Conservation (phyloP, 2,329 filamentous ascomycete genomes). For the Mariannaea sp. region DNA sequence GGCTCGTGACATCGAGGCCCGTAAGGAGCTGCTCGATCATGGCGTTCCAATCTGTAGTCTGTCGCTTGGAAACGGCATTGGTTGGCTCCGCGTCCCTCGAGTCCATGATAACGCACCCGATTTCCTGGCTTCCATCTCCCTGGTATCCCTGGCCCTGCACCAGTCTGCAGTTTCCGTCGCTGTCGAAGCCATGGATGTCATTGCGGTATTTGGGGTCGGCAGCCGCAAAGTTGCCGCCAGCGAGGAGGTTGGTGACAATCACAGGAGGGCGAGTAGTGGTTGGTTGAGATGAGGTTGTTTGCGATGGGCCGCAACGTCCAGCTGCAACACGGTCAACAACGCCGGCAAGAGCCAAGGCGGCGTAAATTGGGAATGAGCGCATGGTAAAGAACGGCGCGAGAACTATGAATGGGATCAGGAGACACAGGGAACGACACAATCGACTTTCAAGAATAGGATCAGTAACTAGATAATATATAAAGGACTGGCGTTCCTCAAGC, state of each 20-base stretch:
- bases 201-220: constrained; percentile 26
- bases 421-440: background rate
- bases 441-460: background rate
- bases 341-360: constrained; percentile 17
- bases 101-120: constrained; percentile 26
- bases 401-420: constrained; percentile 1
- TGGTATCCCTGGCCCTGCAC: constrained; percentile 25
- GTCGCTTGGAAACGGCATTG: background rate
- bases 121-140: constrained; percentile 22
- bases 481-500: too few species aligned
- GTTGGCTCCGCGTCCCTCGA: background rate
- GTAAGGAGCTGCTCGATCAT: constrained; percentile 28
- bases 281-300: background rate
- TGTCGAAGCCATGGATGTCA: constrained; percentile 30
- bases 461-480: constrained; percentile 5
- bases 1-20: constrained; percentile 17
- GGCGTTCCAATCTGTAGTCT: constrained; percentile 13
- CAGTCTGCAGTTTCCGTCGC: constrained; percentile 18
- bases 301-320: constrained; percentile 20
- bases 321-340: constrained; percentile 11
- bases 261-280: constrained; percentile 18
- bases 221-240: constrained; percentile 30
- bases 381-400: constrained; percentile 18
- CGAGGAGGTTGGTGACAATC: constrained; percentile 21
- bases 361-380: constrained; percentile 20